phyloP scores from a whole-genome alignment of 2,329 filamentous ascomycete genomes.

The Colletotrichum shisoi region DNA sequence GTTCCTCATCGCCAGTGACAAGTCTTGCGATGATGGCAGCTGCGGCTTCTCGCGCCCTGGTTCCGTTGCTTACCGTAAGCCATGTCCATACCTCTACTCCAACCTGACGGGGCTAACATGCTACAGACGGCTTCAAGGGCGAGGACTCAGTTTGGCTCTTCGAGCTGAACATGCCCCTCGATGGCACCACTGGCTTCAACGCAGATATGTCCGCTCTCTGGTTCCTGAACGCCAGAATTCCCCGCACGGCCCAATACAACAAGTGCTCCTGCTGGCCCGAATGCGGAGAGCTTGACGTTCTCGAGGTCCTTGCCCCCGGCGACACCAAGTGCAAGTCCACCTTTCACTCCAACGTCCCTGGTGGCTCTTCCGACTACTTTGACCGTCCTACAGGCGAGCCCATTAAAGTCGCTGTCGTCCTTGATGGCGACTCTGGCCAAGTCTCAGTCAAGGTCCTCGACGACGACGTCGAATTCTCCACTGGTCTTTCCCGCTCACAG shows the following conservation, averaged over 20 bases:
- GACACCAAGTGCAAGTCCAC: constrained; percentile 74
- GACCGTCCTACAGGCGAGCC: constrained; percentile 65
- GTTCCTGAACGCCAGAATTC: constrained; percentile 77
- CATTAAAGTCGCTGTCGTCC: constrained; percentile 71
- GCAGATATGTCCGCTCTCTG: constrained; percentile 77
- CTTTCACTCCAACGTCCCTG: constrained; percentile 69
- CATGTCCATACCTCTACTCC: background rate
- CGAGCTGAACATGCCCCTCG: constrained; percentile 75
- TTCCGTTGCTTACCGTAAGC: constrained; percentile 56
- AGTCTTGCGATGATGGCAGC: constrained; percentile 51
- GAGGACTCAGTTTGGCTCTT: constrained; percentile 71
- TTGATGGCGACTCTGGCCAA: constrained; percentile 59
- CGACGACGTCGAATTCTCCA: constrained; percentile 52
- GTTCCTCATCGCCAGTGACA: constrained; percentile 56
- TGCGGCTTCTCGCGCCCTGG: constrained; percentile 57
- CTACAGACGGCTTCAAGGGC: constrained; percentile 73
- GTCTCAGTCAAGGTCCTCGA: constrained; percentile 65
- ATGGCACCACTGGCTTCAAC: constrained; percentile 61
- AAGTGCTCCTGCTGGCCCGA: constrained; percentile 76
- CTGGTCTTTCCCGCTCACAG: constrained; percentile 51
- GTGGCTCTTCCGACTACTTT: constrained; percentile 76
- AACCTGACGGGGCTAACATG: constrained; percentile 21
- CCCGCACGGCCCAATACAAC: constrained; percentile 74
- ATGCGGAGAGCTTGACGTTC: constrained; percentile 79
- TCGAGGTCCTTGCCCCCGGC: constrained; percentile 73